Conservation (phyloP, 306 rosid genomes). For the Rosa multiflora region DNA sequence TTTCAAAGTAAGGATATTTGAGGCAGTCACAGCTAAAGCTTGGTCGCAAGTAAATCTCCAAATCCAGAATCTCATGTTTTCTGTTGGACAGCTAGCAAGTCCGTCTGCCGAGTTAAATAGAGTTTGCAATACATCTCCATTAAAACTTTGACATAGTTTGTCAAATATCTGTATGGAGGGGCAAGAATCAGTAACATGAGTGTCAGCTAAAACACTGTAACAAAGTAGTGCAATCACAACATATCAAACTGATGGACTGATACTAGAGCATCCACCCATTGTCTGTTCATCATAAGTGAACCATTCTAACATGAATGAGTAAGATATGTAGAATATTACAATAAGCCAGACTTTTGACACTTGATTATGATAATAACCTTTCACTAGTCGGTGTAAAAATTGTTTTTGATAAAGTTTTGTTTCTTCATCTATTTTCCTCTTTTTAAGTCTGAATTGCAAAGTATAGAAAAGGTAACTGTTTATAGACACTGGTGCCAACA, state of each 20-base stretch:
- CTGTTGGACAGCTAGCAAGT: constrained; percentile 76
- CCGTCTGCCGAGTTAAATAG: constrained; percentile 88
- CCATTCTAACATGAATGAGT: neutral
- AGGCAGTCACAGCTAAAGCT: constrained; percentile 78
- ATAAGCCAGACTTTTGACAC: neutral
- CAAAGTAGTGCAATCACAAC: constrained; percentile 1
- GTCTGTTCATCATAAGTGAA: neutral
- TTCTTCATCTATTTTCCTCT: neutral
- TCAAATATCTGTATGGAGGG: constrained; percentile 84
- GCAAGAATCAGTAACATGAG: constrained; percentile 29
- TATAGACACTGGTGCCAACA: neutral
- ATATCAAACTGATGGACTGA: neutral
- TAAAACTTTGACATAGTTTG: constrained; percentile 91
- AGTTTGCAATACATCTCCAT: constrained; percentile 88
- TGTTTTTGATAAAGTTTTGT: neutral
- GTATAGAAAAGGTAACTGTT: neutral
- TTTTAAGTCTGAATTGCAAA: neutral
- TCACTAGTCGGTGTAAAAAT: neutral
- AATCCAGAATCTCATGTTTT: constrained; percentile 63
- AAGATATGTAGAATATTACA: neutral
- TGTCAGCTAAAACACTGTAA: constrained; percentile 18
- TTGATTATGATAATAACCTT: neutral
- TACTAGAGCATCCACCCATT: neutral
- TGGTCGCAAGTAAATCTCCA: constrained; percentile 80
- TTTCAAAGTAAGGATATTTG: constrained; percentile 77